phyloP scores from a whole-genome alignment of 2,329 filamentous ascomycete species.

The Pyricularia pennisetigena region DNA sequence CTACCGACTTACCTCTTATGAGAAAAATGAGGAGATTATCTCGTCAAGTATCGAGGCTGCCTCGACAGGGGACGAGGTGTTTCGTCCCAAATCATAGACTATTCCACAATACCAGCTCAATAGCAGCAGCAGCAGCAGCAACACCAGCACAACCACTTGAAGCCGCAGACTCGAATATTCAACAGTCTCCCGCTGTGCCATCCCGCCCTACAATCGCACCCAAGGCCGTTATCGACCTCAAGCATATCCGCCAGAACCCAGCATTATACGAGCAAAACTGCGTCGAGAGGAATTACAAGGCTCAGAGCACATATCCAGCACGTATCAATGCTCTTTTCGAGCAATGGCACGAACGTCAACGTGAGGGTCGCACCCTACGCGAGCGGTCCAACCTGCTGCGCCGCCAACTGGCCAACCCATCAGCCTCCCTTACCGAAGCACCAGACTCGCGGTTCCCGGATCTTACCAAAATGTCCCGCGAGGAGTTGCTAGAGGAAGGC shows the following conservation, averaged over 20 bases:
- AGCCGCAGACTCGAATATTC: not conserved
- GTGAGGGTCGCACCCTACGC: constrained; percentile 48
- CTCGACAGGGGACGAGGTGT: not conserved
- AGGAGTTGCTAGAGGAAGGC: constrained; percentile 52
- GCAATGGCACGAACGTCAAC: constrained; percentile 52
- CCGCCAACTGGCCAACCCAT: constrained; percentile 43
- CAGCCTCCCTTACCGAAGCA: constrained; percentile 27
- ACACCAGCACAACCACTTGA: not conserved
- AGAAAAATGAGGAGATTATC: not conserved
- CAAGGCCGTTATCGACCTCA: constrained; percentile 72
- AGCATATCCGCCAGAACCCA: constrained; percentile 80
- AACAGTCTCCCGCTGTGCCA: not conserved
- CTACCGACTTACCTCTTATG: not conserved
- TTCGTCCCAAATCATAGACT: not conserved
- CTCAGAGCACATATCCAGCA: constrained; percentile 41
- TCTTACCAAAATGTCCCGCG: constrained; percentile 11
- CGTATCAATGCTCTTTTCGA: constrained; percentile 46
- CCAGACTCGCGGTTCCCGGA: constrained; percentile 17
- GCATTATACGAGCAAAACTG: constrained; percentile 77
- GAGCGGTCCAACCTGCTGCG: constrained; percentile 58
- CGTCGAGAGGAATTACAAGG: constrained; percentile 70
- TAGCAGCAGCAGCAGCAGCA: not conserved
- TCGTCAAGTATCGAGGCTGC: not conserved
- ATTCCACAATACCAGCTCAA: not conserved
- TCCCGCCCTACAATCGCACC: constrained; percentile 61